Evolutionary conservation across 306 rosid species (phyloP).

Genomic region (Acacia crassicarpa): DNA sequence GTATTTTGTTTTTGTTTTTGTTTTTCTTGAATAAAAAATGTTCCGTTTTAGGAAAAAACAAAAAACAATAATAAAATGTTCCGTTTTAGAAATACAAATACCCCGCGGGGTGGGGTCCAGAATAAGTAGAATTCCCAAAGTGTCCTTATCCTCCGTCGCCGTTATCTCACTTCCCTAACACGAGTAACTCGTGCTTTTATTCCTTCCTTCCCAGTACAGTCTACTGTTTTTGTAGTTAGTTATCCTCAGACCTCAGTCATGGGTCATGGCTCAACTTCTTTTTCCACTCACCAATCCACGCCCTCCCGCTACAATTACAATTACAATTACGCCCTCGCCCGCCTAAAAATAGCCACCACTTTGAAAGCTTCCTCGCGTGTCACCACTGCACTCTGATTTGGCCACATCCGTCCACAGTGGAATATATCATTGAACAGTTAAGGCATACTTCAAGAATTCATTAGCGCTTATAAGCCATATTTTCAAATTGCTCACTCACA

Average conservation of each 20-base stretch:
- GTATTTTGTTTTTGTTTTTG: not conserved
- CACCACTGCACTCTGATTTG: not conserved
- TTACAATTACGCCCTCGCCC: not conserved
- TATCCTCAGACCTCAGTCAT: not conserved
- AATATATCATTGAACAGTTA: too few species aligned
- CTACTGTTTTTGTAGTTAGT: not conserved
- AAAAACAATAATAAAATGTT: not conserved
- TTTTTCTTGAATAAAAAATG: not conserved
- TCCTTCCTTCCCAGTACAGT: not conserved
- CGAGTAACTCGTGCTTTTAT: conserved; percentile 7
- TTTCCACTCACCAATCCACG: not conserved
- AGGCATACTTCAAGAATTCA: too few species aligned
- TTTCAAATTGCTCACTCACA: too few species aligned
- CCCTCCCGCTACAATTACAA: not conserved
- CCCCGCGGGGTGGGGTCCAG: not conserved
- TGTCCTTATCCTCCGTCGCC: not conserved
- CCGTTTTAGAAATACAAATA: not conserved
- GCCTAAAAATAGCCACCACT: not conserved
- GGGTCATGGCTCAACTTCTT: not conserved
- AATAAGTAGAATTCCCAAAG: not conserved
- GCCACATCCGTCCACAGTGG: too few species aligned
- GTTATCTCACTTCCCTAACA: not conserved
- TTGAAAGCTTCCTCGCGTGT: not conserved
- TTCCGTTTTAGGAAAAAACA: not conserved
- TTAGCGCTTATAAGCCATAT: too few species aligned